Base-by-base conservation (phyloP, 2,329 filamentous ascomycete species). In the Atkinsonella hypoxylon region DNA sequence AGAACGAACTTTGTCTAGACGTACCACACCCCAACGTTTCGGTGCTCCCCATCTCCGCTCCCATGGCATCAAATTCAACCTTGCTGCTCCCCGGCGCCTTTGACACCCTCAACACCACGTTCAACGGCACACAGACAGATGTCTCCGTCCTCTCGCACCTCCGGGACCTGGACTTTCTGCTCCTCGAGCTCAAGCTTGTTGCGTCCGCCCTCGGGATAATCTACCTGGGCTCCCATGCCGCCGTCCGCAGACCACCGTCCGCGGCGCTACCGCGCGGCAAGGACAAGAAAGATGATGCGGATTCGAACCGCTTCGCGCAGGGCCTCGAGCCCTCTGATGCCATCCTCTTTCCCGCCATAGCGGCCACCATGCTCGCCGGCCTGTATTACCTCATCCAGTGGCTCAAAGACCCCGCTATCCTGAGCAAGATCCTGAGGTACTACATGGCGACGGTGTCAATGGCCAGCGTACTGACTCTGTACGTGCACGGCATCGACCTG, bases 311-410 rank as follows among this genome's bases (percentile, higher is more conserved):
- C 11, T 71, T 65, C 45, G 52, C 64, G 2, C 79, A 57, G 70
- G 80, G 54, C 62, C 76, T 82, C 9, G 66, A 68, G 51, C 82
- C 86, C 1, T 82, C 79, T 0, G 91, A 97, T 66, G 91, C 89
- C 45, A 79, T 97, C 57, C 66, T 94, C 59, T 87, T 96, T 55
- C 93, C 91, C 1, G 58, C 96, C 32, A 72, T 89, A 50, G 90
- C 89, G 6, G 88, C 82, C 2, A 61, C 73, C 10, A 81, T 84
- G 1, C 78, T 97, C 9, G 76, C 82, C 41, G 81, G 81, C 5
- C 74, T 97, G 12, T 97, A 97, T 70, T 83, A 90, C 59, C 73
- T 95, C 53, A 89, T 97, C 62, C 89, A 94, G 64, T 93, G 85
- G 78, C 78, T 96, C 50, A 75, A 91, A 56, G 87, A 95, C 60